Evolutionary conservation across 176 grass and related monocot species (phyloP).

Genomic region (Lolium rigidum): DNA sequence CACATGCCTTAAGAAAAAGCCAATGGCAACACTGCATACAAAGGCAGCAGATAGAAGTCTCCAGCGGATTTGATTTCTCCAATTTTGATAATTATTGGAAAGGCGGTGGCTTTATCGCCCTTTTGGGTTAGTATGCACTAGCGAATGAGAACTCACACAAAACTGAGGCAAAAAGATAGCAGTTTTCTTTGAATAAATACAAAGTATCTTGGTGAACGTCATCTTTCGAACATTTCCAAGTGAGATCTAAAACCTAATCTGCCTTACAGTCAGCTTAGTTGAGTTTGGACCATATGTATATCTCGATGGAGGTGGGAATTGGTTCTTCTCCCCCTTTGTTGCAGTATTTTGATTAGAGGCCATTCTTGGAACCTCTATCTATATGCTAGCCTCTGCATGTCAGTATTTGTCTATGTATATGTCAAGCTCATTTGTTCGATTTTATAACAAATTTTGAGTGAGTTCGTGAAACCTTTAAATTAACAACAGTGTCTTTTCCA

Average conservation of each 20-base stretch:
- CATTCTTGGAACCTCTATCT: background rate
- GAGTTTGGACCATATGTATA: slow-evolving; percentile 10
- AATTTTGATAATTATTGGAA: slow-evolving; percentile 87
- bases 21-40: too few relatives aligned
- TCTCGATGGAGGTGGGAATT: slow-evolving; percentile 3
- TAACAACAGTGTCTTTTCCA: too few relatives aligned
- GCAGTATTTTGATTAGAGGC: background rate
- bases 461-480: background rate
- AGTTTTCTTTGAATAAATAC: slow-evolving; percentile 8
- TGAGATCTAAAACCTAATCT: slow-evolving; percentile 25
- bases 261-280: slow-evolving; percentile 13
- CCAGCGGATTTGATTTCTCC: slow-evolving; percentile 62
- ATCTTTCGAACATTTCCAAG: background rate
- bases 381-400: background rate
- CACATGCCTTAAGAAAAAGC: too few relatives aligned
- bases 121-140: slow-evolving; percentile 58
- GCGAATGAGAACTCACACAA: slow-evolving; percentile 37
- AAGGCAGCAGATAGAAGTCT: too few relatives aligned
- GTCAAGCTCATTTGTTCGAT: background rate
- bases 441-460: background rate
- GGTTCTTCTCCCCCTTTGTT: background rate
- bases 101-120: slow-evolving; percentile 80
- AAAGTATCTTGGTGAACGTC: background rate
- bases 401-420: background rate
- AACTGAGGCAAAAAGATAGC: slow-evolving; percentile 48